These are phyloP conservation scores for Parathielavia hyrcaniae DNA, from an alignment of 495 filamentous ascomycete genomes.

Conservation along the genomic window DNA sequence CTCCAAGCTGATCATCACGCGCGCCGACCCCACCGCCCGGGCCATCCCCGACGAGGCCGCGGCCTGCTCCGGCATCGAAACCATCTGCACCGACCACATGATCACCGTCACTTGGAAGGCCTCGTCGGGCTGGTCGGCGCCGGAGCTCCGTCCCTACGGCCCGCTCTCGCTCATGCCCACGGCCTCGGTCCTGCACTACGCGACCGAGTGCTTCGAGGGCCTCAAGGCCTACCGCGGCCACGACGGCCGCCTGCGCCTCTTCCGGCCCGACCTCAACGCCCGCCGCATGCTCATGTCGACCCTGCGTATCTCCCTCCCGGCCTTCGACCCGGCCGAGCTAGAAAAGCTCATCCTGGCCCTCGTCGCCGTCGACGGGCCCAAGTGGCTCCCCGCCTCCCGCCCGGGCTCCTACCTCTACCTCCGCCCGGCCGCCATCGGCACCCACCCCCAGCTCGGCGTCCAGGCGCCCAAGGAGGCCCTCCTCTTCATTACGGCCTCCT, in stretches of 20 bases:
- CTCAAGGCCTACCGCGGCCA: slow-evolving; percentile 80
- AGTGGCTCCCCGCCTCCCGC: slow-evolving; percentile 70
- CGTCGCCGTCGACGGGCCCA: slow-evolving; percentile 60
- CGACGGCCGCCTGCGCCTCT: slow-evolving; percentile 76
- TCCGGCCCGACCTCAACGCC: slow-evolving; percentile 75
- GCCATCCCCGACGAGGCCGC: slow-evolving; percentile 57
- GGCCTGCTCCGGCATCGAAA: slow-evolving; percentile 40
- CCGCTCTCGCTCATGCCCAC: slow-evolving; percentile 77
- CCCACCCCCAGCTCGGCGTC: slow-evolving; percentile 70
- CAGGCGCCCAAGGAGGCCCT: slow-evolving; percentile 75
- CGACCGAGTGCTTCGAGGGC: slow-evolving; percentile 88
- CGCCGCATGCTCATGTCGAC: slow-evolving; percentile 66
- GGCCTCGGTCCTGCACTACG: slow-evolving; percentile 82
- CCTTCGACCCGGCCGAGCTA: slow-evolving; percentile 63
- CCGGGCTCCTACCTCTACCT: slow-evolving; percentile 68
- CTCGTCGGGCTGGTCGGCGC: slow-evolving; percentile 64
- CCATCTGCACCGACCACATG: slow-evolving; percentile 87
- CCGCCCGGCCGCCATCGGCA: slow-evolving; percentile 79
- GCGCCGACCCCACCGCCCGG: slow-evolving; percentile 56
- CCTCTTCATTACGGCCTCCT: slow-evolving; percentile 71
- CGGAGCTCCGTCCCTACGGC: slow-evolving; percentile 72
- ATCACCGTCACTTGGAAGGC: slow-evolving; percentile 66
- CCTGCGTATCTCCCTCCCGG: slow-evolving; percentile 68
- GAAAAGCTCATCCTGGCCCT: slow-evolving; percentile 69
- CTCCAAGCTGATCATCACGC: slow-evolving; percentile 63